Conservation (phyloP, 768 basidiomycete genomes). For the Collybia sordida region DNA sequence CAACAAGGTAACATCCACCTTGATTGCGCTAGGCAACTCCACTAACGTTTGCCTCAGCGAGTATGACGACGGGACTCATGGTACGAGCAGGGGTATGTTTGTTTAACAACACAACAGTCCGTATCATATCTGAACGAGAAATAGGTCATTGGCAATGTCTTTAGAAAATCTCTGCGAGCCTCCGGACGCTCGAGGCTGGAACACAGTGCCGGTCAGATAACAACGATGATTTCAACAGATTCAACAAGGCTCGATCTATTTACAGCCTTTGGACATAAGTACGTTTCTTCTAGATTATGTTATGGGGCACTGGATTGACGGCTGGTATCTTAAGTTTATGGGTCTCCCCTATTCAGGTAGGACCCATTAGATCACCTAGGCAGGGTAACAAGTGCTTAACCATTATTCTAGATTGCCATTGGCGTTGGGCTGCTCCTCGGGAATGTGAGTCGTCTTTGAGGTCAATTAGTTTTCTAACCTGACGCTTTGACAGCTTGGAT, state of each 20-base stretch:
- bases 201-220: conserved; percentile 66
- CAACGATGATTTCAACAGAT: conserved; percentile 70
- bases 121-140: too few species aligned
- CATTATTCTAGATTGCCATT: conserved; percentile 36
- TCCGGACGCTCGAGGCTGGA: conserved; percentile 58
- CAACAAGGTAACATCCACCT: conserved; percentile 12
- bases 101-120: neutral
- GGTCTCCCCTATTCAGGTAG: conserved; percentile 61
- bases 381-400: too few species aligned
- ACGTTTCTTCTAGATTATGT: conserved; percentile 13
- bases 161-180: conserved; percentile 66
- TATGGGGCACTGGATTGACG: neutral
- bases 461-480: neutral
- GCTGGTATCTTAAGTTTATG: conserved; percentile 43
- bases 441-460: conserved; percentile 29
- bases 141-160: conserved; percentile 47
- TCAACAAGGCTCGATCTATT: conserved; percentile 53
- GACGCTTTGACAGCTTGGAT: conserved; percentile 36
- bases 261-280: conserved; percentile 42
- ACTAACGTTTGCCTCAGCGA: conserved; percentile 2
- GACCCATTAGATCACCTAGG: too few species aligned
- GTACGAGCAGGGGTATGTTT: conserved; percentile 17
- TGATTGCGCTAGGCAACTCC: neutral
- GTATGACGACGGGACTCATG: conserved; percentile 13
- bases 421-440: conserved; percentile 50